Evolutionary conservation across 2,329 filamentous ascomycete genomes (phyloP).

Genomic region (Alternaria solani): DNA sequence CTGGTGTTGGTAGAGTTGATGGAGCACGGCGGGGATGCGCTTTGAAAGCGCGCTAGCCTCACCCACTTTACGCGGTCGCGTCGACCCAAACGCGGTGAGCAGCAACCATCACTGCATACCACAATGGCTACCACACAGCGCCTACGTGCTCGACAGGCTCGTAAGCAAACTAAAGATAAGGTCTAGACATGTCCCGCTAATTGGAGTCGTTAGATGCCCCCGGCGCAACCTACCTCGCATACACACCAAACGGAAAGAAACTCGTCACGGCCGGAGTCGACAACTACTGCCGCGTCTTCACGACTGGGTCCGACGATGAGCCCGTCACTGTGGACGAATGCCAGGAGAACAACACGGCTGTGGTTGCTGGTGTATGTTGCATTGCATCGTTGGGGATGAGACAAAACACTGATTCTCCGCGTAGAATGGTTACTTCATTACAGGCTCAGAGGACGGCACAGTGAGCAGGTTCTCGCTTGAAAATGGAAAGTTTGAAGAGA

Average conservation of each 20-base stretch:
- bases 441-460: constrained; percentile 93
- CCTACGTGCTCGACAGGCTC: constrained; percentile 44
- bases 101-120: constrained; percentile 9
- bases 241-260: constrained; percentile 86
- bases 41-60: constrained; percentile 14
- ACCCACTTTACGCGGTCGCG: constrained; percentile 22
- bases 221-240: constrained; percentile 85
- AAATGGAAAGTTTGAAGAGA: constrained; percentile 76
- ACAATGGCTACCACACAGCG: constrained; percentile 25
- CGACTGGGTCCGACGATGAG: constrained; percentile 89
- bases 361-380: constrained; percentile 70
- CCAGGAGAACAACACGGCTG: constrained; percentile 82
- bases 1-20: background rate
- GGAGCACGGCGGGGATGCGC: constrained; percentile 8
- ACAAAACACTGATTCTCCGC: constrained; percentile 24
- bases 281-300: constrained; percentile 91
- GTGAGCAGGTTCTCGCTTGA: constrained; percentile 90
- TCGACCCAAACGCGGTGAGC: constrained; percentile 9
- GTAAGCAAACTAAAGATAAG: constrained; percentile 24
- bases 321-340: constrained; percentile 92
- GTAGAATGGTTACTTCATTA: constrained; percentile 82
- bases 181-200: constrained; percentile 7
- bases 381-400: background rate
- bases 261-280: constrained; percentile 93
- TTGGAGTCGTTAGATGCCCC: constrained; percentile 69